These are phyloP conservation scores for Chrysopogon serrulatus DNA, from an alignment of 176 grass and related monocot genomes.

Conservation along the genomic window DNA sequence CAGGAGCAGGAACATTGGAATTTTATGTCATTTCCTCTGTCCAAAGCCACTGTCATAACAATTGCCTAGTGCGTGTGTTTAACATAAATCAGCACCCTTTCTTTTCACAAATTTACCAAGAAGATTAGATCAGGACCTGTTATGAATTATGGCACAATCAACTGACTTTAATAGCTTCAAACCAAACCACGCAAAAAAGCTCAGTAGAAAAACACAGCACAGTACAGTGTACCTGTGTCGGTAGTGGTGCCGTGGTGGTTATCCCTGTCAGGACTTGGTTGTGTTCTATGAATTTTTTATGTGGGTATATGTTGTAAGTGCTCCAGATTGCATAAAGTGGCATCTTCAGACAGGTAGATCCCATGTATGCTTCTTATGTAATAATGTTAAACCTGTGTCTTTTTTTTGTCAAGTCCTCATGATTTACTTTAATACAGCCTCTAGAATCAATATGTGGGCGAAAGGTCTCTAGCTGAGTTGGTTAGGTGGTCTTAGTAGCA, in stretches of 20 bases:
- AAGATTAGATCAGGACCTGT: neutral
- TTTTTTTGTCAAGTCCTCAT: constrained; percentile 40
- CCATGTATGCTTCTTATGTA: constrained; percentile 17
- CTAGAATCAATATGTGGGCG: constrained; percentile 16
- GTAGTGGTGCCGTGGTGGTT: constrained; percentile 27
- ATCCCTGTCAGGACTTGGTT: constrained; percentile 26
- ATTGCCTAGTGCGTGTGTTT: neutral
- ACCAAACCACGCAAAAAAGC: neutral
- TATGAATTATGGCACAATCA: constrained; percentile 3
- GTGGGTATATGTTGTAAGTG: constrained; percentile 30
- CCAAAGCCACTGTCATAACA: neutral
- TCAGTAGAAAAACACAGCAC: constrained; percentile 19
- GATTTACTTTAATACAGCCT: constrained; percentile 11
- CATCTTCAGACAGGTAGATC: constrained; percentile 23
- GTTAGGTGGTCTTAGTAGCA: no score
- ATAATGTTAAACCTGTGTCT: constrained; percentile 28
- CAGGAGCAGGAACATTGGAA: neutral
- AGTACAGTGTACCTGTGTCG: neutral
- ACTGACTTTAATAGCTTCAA: neutral
- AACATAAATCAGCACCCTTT: neutral
- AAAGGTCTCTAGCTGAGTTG: no score
- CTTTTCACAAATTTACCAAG: neutral
- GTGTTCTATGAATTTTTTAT: constrained; percentile 29
- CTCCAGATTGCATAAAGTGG: constrained; percentile 23
- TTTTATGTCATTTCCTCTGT: neutral